Evolutionary conservation across 805 yeast species (phyloP).

Genomic region (Wickerhamomyces rabaulensis): DNA sequence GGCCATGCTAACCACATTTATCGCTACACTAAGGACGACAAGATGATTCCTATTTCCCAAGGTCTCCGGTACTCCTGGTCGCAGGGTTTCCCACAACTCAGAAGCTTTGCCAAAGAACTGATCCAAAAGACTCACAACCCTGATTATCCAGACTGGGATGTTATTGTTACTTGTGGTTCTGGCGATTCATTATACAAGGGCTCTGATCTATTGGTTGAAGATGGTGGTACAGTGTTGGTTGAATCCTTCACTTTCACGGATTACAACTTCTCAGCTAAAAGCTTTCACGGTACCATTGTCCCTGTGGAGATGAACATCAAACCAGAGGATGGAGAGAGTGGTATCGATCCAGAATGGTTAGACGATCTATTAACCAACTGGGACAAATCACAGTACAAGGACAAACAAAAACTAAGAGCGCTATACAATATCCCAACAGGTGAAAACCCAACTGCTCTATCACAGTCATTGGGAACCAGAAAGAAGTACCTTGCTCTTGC

Average conservation of each 20-base stretch:
- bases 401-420: slow-evolving; percentile 48
- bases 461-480: slow-evolving; percentile 55
- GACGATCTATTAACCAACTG: slow-evolving; percentile 53
- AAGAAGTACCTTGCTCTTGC: slow-evolving; percentile 53
- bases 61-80: slow-evolving; percentile 55
- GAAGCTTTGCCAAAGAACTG: slow-evolving; percentile 37
- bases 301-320: slow-evolving; percentile 50
- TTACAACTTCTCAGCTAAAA: slow-evolving; percentile 63
- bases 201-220: slow-evolving; percentile 44
- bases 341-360: slow-evolving; percentile 42
- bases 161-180: slow-evolving; percentile 49
- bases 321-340: slow-evolving; percentile 32
- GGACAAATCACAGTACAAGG: slow-evolving; percentile 34
- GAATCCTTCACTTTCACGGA: slow-evolving; percentile 77
- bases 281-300: slow-evolving; percentile 53
- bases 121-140: slow-evolving; percentile 41
- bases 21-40: slow-evolving; percentile 14
- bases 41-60: slow-evolving; percentile 33
- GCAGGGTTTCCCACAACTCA: slow-evolving; percentile 40
- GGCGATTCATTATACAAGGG: slow-evolving; percentile 56
- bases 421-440: slow-evolving; percentile 75
- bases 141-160: slow-evolving; percentile 43
- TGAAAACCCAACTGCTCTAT: slow-evolving; percentile 81
- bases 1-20: slow-evolving; percentile 14
- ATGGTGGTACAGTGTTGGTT: slow-evolving; percentile 64